Base-by-base conservation (phyloP, 306 rosid genomes). In the Hippophae tibetana region DNA sequence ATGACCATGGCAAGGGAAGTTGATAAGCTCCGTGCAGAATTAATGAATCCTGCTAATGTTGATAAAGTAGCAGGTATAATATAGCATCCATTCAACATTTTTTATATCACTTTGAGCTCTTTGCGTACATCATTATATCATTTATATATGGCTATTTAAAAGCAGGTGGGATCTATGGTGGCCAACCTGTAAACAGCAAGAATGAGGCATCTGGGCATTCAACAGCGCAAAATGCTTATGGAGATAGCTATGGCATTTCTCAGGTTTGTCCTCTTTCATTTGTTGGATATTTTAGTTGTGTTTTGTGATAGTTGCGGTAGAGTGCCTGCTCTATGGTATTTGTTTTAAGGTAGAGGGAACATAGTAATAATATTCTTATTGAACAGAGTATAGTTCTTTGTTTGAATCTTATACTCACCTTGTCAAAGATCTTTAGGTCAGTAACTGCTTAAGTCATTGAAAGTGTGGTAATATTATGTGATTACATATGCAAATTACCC, bases 1-100 rank as follows among this genome's bases (percentile, higher is more conserved):
- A 70, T 82, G 58, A 80, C 95, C 52, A 93, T 93, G 99, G 84
- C 95, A 69, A 82, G 80, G 82, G 99, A 93, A 80, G 82, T 88
- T 52, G 99, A 88, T 66, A 93, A 88, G 78, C 99, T 93, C 65
- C 81, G 85, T 60, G 97, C 97, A 52, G 97, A 93, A 81, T 78
- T 88, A 52, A 71, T 86, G 58, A 84, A 86, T 65, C 72, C 76
- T 42, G 58, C 83, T 44, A 82, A 72, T 52, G 65, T 63, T 71
- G 93, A 92, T 52, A 78, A 89, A 62, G 78, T 93, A 75, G 71
- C 77, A 51, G 85, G 95, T 88, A 81, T 67, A 12, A 31, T 31
- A 31, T 31, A 31, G 38, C 68, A 60, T 67, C 42, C 67, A 60
- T 71, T 70, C 57, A 12, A 49, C 54, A 52, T 67, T 54, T 74